Percentiles rank a stretch among this genome's conserved stretches.
Evolutionary conservation across 495 filamentous ascomycete genomes (phyloP).

Genomic region (Thozetella sp.): DNA sequence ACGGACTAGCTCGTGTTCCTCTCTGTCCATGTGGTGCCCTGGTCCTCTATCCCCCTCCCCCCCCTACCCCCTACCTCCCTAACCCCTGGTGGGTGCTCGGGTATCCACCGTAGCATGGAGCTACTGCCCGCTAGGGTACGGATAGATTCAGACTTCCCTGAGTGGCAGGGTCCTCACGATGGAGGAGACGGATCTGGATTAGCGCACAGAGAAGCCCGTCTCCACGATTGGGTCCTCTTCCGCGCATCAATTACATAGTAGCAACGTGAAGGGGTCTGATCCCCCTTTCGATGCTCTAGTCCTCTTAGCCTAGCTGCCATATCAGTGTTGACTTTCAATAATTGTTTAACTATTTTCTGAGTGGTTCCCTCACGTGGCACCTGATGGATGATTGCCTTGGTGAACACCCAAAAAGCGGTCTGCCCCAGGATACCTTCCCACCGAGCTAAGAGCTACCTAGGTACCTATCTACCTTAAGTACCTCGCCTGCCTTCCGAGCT

Average conservation of each 20-base stretch:
- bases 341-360: too few species aligned
- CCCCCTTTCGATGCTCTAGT: not conserved
- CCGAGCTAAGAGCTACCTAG: too few species aligned
- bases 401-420: too few species aligned
- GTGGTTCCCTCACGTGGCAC: too few species aligned
- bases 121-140: not conserved
- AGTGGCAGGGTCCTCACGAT: not conserved
- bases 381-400: too few species aligned
- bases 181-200: not conserved
- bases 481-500: too few species aligned
- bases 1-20: too few species aligned
- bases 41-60: not conserved
- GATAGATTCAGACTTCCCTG: slow-evolving; percentile 1
- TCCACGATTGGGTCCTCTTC: not conserved
- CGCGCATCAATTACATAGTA: not conserved
- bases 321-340: too few species aligned
- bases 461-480: too few species aligned
- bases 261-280: not conserved
- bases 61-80: not conserved
- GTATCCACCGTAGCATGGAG: not conserved
- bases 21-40: not conserved
- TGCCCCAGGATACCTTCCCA: too few species aligned
- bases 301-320: too few species aligned
- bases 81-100: not conserved
- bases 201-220: not conserved